Conservation (phyloP, 2,329 filamentous ascomycete genomes). For the Penicillium decumbens region DNA sequence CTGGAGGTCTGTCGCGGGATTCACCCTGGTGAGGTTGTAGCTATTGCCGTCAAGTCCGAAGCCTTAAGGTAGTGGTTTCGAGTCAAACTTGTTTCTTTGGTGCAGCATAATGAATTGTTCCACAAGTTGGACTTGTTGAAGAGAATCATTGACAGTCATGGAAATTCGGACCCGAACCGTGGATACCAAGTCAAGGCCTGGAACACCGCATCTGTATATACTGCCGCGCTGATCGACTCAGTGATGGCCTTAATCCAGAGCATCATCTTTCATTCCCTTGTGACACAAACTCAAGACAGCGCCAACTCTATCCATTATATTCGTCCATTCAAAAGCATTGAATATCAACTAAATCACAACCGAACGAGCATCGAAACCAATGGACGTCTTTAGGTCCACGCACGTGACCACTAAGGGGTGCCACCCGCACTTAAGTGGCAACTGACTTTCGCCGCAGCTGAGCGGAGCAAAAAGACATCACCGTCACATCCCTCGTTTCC, state of each 20-base stretch:
- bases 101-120: background rate
- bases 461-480: slow-evolving; percentile 22
- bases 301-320: background rate
- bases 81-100: background rate
- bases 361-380: background rate
- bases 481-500: slow-evolving; percentile 10
- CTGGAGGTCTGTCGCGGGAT: background rate
- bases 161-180: background rate
- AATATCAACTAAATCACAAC: background rate
- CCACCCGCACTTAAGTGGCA: slow-evolving; percentile 24
- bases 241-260: background rate
- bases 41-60: background rate
- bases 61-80: background rate
- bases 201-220: background rate
- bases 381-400: slow-evolving; percentile 5
- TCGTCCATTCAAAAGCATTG: background rate
- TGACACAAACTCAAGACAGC: background rate
- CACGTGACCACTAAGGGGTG: slow-evolving; percentile 27
- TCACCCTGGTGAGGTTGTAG: background rate
- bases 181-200: background rate
- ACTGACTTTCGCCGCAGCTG: slow-evolving; percentile 34
- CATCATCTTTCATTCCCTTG: background rate
- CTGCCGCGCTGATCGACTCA: background rate
- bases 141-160: background rate
- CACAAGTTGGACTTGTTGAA: background rate